Conservation (phyloP, 352 stramenopile genomes). For the Salisapilia sapeloensis region DNA sequence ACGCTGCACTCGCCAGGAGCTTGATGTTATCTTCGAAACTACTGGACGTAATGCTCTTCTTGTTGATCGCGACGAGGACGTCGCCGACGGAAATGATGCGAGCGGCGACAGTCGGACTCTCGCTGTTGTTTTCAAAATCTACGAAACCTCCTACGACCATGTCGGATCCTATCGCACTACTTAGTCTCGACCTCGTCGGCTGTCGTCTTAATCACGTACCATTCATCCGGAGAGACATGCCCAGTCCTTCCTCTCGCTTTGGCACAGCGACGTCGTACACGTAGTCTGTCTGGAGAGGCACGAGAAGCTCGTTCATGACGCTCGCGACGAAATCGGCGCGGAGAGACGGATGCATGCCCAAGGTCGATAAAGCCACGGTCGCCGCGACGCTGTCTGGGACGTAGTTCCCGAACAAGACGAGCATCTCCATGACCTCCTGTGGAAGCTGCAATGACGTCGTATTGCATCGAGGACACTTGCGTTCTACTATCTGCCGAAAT, state of each 20-base stretch:
- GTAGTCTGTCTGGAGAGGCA: constrained; percentile 61
- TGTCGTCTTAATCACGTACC: constrained; percentile 45
- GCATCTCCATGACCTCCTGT: constrained; percentile 74
- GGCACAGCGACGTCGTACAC: constrained; percentile 69
- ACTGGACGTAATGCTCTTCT: constrained; percentile 72
- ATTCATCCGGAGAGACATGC: constrained; percentile 78
- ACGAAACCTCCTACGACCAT: constrained; percentile 68
- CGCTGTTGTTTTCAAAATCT: constrained; percentile 63
- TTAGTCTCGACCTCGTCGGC: no score
- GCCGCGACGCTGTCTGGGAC: constrained; percentile 47
- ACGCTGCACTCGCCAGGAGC: constrained; percentile 56
- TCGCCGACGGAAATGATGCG: constrained; percentile 65
- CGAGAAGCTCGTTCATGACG: constrained; percentile 73
- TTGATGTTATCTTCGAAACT: constrained; percentile 79
- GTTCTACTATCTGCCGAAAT: constrained; percentile 62
- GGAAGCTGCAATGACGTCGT: constrained; percentile 41
- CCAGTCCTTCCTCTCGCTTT: constrained; percentile 58
- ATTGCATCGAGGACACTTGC: constrained; percentile 48
- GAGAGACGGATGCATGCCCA: constrained; percentile 54
- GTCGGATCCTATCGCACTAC: constrained; percentile 29
- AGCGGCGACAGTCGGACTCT: constrained; percentile 60
- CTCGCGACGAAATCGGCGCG: constrained; percentile 63
- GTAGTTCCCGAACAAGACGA: constrained; percentile 76
- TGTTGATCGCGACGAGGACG: constrained; percentile 74
- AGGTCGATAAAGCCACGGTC: constrained; percentile 42